Percentiles rank a stretch among this genome's conserved stretches.
Conservation (phyloP, 2,329 filamentous ascomycete genomes). For the Aspergillus proliferans region DNA sequence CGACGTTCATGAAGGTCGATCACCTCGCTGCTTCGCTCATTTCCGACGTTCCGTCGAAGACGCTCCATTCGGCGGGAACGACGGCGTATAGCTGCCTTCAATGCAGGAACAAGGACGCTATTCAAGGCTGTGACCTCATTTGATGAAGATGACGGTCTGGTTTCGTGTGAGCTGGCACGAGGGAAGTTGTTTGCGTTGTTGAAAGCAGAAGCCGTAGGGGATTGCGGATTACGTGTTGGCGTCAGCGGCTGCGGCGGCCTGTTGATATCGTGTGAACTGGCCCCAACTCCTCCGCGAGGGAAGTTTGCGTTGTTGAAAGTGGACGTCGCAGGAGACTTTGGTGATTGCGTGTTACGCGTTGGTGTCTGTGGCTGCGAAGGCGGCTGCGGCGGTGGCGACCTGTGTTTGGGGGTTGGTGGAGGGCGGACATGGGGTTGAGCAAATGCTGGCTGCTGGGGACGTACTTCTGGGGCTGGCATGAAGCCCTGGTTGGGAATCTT, state of each 20-base stretch:
- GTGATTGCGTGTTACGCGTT: conserved; percentile 1
- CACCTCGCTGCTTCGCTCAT: conserved; percentile 42
- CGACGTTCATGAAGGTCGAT: conserved; percentile 54
- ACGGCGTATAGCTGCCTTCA: conserved; percentile 83
- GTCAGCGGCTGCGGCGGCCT: conserved; percentile 6
- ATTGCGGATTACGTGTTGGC: conserved; percentile 3
- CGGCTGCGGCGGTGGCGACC: conserved; percentile 37
- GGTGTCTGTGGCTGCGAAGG: conserved; percentile 1
- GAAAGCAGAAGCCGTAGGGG: conserved; percentile 3
- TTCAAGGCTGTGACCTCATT: conserved; percentile 78
- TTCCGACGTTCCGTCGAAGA: conserved; percentile 42
- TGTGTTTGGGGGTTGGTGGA: conserved; percentile 51
- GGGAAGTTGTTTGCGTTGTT: conserved; percentile 6
- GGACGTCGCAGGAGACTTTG: conserved; percentile 2
- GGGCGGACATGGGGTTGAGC: conserved; percentile 12
- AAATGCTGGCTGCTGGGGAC: conserved; percentile 5
- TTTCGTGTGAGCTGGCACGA: conserved; percentile 5
- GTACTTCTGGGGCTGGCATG: conserved; percentile 6
- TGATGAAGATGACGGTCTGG: conserved; percentile 16
- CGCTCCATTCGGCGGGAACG: conserved; percentile 55
- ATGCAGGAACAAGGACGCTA: conserved; percentile 85
- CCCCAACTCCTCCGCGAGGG: conserved; percentile 6
- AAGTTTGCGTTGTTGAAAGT: conserved; percentile 3
- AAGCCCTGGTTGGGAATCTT: conserved; percentile 9
- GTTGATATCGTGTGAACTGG: conserved; percentile 1